phyloP scores from a whole-genome alignment of 495 filamentous ascomycete species.

The Penicilliopsis zonata region DNA sequence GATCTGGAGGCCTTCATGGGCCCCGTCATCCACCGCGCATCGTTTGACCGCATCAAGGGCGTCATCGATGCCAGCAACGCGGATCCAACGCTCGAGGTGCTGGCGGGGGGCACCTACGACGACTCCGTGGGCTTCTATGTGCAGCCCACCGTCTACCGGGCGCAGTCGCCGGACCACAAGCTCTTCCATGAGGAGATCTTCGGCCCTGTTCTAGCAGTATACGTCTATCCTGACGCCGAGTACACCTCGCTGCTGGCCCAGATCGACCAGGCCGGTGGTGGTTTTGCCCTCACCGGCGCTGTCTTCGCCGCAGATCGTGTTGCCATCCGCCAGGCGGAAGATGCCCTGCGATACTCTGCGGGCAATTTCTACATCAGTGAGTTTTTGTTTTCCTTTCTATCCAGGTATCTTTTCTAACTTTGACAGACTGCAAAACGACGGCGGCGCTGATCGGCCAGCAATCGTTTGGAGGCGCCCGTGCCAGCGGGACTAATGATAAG shows the following conservation, averaged over 20 bases:
- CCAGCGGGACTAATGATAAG: constrained; percentile 76
- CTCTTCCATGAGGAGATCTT: constrained; percentile 67
- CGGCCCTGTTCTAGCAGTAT: constrained; percentile 56
- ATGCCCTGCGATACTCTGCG: constrained; percentile 61
- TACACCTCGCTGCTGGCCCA: constrained; percentile 39
- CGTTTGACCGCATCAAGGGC: constrained; percentile 57
- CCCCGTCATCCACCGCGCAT: constrained; percentile 61
- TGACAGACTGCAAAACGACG: constrained; percentile 73
- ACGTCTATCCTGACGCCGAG: constrained; percentile 61
- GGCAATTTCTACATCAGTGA: constrained; percentile 85
- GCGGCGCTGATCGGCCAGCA: constrained; percentile 76
- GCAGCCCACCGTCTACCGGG: constrained; percentile 58
- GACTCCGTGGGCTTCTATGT: constrained; percentile 57
- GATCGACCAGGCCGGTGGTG: constrained; percentile 44
- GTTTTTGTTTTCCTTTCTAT: too few relatives aligned
- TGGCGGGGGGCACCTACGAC: constrained; percentile 61
- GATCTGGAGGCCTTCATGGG: constrained; percentile 58
- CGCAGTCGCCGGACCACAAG: constrained; percentile 46
- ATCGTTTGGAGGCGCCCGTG: constrained; percentile 63
- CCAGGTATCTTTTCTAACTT: too few relatives aligned
- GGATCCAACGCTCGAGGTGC: constrained; percentile 48
- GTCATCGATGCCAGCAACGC: constrained; percentile 57
- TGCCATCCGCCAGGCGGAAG: constrained; percentile 57
- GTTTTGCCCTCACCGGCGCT: constrained; percentile 65
- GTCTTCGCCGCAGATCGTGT: constrained; percentile 61